Evolutionary conservation across 2,329 filamentous ascomycete species (phyloP), one percentile per base, ranked within the genome.

Genomic region (Ceratocystis cacaofunesta): DNA sequence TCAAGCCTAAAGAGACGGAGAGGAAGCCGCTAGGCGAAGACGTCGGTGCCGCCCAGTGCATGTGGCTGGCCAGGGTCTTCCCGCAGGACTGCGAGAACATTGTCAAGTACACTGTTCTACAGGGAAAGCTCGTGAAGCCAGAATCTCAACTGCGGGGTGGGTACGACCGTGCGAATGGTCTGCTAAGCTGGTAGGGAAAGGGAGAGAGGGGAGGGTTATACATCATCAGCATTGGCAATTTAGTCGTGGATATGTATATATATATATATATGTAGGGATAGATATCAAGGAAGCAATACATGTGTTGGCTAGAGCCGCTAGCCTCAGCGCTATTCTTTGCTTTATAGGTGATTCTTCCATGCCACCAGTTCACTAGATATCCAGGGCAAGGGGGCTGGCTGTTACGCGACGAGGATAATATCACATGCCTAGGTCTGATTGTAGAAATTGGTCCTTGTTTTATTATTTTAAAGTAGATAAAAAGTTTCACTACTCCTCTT

Each of bases 71-170:
- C 22, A 79, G 92, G 66, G 86, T 96, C 19, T 77, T 79, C 72
- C 92, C 92, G 0, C 88, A 95, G 76, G 90, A 97, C 72, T 95
- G 91, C 72, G 92, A 96, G 79, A 95, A 94, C 69, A 84, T 99
- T 68, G 84, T 99, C 55, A 82, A 85, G 72, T 96, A 88, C 73
- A 97, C 94, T 0, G 82, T 99, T 2, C 74, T 97, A 71, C 88
- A 96, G 77, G 94, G 94, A 28, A 97, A 96, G 78, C 85, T 97
- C 30, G 85, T 97, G 63, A 96, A 96, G 79, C 90, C 92, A 0
- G 87, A 87, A 72, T 81, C 81, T 65, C 92, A 97, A 79, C 75
- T 99, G 69, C 78, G 94, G 68, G 94, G 89, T 30, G 94, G 94
- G 0, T 99, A 97, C 76, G 91, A 99, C 78, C 80, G 94, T 58